phyloP scores from a whole-genome alignment of 2,329 filamentous ascomycete species.

The Scedosporium dehoogii region DNA sequence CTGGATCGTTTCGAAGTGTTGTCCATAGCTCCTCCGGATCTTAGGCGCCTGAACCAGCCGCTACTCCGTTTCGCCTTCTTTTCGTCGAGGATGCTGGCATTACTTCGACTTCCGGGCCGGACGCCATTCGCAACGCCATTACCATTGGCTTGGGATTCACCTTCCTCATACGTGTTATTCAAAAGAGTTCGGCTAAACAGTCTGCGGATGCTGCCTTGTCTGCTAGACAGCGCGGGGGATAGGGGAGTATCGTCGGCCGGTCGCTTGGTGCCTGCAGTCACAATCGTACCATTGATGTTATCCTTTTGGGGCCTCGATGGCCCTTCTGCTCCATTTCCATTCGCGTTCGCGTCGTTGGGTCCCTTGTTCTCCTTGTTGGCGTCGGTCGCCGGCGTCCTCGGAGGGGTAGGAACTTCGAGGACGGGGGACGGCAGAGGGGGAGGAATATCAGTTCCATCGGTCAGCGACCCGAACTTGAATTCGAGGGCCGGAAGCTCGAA shows the following conservation, averaged over 20 bases:
- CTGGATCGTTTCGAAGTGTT: constrained; percentile 29
- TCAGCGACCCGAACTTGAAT: constrained; percentile 48
- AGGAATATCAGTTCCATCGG: constrained; percentile 51
- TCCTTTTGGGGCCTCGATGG: neutral
- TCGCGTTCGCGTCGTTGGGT: constrained; percentile 10
- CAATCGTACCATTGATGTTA: constrained; percentile 28
- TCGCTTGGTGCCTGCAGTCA: constrained; percentile 34
- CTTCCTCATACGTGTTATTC: constrained; percentile 42
- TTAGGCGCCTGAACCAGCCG: constrained; percentile 49
- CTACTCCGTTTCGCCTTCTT: constrained; percentile 46
- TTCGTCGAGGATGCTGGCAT: constrained; percentile 37
- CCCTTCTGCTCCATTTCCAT: constrained; percentile 17
- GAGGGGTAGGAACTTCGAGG: constrained; percentile 35
- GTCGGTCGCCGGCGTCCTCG: constrained; percentile 21
- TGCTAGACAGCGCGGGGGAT: constrained; percentile 41
- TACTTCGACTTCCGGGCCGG: constrained; percentile 41
- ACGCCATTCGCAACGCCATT: constrained; percentile 21
- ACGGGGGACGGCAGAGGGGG: constrained; percentile 46
- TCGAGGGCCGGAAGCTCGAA: constrained; percentile 51
- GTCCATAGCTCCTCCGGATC: constrained; percentile 23
- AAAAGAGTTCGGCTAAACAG: constrained; percentile 46
- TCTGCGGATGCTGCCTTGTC: constrained; percentile 46
- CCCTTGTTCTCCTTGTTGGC: constrained; percentile 14
- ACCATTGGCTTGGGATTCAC: constrained; percentile 31
- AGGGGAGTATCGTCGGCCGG: constrained; percentile 39